Evolutionary conservation across 2,329 filamentous ascomycete genomes (phyloP).

Genomic region (Calonectria hawksworthii): DNA sequence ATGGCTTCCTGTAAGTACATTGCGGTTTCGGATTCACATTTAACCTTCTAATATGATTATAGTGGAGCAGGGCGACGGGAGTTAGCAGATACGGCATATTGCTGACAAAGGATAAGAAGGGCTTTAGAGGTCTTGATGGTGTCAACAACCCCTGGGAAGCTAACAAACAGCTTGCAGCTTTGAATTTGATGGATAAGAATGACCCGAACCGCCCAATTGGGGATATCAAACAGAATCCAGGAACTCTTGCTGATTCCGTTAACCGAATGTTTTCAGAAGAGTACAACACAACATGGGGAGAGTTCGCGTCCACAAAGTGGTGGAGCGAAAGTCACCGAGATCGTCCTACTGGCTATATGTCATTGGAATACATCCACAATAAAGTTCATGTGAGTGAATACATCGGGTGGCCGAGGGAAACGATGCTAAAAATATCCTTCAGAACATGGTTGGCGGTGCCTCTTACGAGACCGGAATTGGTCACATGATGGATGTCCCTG

Average conservation of each 20-base stretch:
- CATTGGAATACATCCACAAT: constrained; percentile 57
- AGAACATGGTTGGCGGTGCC: no score
- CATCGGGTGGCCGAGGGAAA: no score
- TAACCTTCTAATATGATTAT: constrained; percentile 24
- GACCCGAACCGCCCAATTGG: not conserved
- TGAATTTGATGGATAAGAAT: not conserved
- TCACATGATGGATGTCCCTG: no score
- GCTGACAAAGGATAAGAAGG: not conserved
- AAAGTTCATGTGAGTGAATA: constrained; percentile 52
- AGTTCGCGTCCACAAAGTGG: constrained; percentile 23
- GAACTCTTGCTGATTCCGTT: constrained; percentile 38
- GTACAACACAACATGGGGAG: constrained; percentile 43
- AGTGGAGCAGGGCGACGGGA: constrained; percentile 24
- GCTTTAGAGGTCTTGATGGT: not conserved
- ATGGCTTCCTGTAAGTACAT: not conserved
- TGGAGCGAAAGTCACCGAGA: not conserved
- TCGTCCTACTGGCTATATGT: constrained; percentile 28
- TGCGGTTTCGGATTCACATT: no score
- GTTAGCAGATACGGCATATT: constrained; percentile 21
- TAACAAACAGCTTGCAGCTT: constrained; percentile 4
- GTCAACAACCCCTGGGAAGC: constrained; percentile 21
- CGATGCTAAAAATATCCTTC: no score
- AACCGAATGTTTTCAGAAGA: constrained; percentile 42
- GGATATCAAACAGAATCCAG: constrained; percentile 34
- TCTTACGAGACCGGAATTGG: no score